phyloP scores from a whole-genome alignment of 1,284 basidiomycete species.

The Laetiporus sulphureus region DNA sequence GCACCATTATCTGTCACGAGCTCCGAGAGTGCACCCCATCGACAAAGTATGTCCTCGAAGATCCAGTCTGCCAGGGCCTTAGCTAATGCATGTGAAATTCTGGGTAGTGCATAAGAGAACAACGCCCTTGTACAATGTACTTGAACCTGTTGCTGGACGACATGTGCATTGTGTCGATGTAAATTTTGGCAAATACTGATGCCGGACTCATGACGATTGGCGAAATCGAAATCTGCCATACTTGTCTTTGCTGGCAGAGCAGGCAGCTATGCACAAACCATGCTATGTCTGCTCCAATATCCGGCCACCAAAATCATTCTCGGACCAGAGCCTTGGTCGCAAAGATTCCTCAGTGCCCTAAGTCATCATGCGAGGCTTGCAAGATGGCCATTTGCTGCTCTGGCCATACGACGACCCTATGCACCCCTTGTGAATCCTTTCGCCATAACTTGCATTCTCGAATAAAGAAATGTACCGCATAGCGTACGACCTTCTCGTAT shows the following conservation, averaged over 20 bases:
- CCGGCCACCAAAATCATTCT: constrained; percentile 25
- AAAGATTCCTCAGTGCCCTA: constrained; percentile 20
- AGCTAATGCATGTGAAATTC: constrained; percentile 14
- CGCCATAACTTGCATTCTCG: constrained; percentile 1
- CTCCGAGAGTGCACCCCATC: constrained; percentile 17
- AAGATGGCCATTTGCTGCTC: constrained; percentile 6
- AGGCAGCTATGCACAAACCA: constrained; percentile 31
- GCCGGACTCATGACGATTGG: constrained; percentile 25
- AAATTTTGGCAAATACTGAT: constrained; percentile 24
- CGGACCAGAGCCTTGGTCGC: constrained; percentile 10
- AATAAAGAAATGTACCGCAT: constrained; percentile 10
- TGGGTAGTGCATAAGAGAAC: constrained; percentile 15
- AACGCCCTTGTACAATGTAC: constrained; percentile 22
- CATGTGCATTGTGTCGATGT: no score
- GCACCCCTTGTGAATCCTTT: neutral
- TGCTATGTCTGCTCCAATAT: constrained; percentile 20
- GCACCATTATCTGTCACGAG: constrained; percentile 23
- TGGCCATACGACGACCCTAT: constrained; percentile 11
- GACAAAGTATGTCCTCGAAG: constrained; percentile 22
- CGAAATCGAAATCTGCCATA: constrained; percentile 24
- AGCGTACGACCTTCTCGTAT: constrained; percentile 5
- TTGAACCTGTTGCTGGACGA: constrained; percentile 12
- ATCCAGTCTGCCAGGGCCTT: constrained; percentile 17
- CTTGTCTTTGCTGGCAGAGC: constrained; percentile 27
- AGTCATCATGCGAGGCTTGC: constrained; percentile 18